Evolutionary conservation across 768 basidiomycete genomes (phyloP), one percentile per base, ranked within the genome.

Genomic region (Tylopilus felleus): DNA sequence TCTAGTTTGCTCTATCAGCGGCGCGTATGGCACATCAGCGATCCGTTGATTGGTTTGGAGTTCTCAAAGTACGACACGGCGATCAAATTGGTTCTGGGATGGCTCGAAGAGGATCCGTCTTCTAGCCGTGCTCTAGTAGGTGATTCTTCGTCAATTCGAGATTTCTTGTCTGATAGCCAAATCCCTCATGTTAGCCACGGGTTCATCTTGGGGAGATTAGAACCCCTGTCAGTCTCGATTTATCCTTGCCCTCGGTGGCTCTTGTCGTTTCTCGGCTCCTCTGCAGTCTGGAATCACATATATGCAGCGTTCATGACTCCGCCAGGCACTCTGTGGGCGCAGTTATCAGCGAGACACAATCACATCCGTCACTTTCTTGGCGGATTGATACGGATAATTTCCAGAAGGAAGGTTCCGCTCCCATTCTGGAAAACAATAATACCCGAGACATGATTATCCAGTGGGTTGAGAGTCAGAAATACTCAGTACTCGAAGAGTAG

Each of bases 1-100:
- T 57, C 56, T 3, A 57, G 56, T 17, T n/a, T 57, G n/a, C 56
- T 57, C 17, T 55, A 49, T 13, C 47, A 49, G 29, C 47, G 56
- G 23, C 42, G 36, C 12, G 47, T 44, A 19, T 57, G 56, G 52
- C 43, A 29, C 43, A 55, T 54, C 21, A 16, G 7, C 10, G 47
- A 57, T 28, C 52, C 52, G 6, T 27, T 57, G 25, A 14, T 57
- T n/a, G 56, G 52, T 16, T 27, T 57, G 36, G 36, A 23, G 27
- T 55, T 57, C 39, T 57, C 53, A 22, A 49, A 57, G 33, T 49
- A 54, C 19, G 56, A 45, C 8, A 45, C 52, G 14, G 27, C 23
- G 13, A 45, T 57, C 38, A 49, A 6, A 33, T 12, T 57, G 2
- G 45, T 28, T 5, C 42, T 55, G 16, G 56, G 52, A 9, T 57